These are phyloP conservation scores for Talaromyces sp. DNA, from an alignment of 2,329 filamentous ascomycete species.

Conservation along the genomic window DNA sequence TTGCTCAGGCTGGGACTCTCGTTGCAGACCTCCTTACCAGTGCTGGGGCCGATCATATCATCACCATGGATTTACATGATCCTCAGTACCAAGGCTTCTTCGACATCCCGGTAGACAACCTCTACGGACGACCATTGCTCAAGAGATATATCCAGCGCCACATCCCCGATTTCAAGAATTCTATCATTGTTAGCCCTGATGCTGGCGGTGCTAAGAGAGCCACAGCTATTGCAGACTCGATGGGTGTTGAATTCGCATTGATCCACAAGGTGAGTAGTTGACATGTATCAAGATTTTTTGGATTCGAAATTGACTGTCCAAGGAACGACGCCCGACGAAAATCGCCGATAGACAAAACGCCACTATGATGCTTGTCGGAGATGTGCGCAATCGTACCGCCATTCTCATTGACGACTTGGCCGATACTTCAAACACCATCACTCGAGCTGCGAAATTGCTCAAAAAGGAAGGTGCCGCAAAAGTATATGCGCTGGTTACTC, in stretches of 20 bases:
- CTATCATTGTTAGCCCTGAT: constrained; percentile 92
- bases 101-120: constrained; percentile 95
- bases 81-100: constrained; percentile 98
- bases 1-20: constrained; percentile 91
- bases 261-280: constrained; percentile 81
- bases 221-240: constrained; percentile 86
- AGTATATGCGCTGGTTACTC: constrained; percentile 88
- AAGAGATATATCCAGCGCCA: constrained; percentile 69
- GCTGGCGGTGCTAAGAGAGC: constrained; percentile 95
- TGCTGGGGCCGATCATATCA: constrained; percentile 92
- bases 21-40: constrained; percentile 92
- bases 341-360: constrained; percentile 76
- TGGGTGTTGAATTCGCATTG: constrained; percentile 92
- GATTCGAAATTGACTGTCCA: neutral
- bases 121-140: constrained; percentile 64
- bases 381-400: constrained; percentile 73
- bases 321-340: constrained; percentile 85
- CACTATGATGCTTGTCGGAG: constrained; percentile 92
- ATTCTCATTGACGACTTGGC: constrained; percentile 93
- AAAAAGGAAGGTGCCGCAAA: constrained; percentile 87
- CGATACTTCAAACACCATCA: constrained; percentile 96
- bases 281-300: neutral
- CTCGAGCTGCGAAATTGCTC: constrained; percentile 89
- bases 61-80: constrained; percentile 96
- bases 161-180: constrained; percentile 77